Evolutionary conservation across 2,329 filamentous ascomycete genomes (phyloP).

Genomic region (Trichoderma sp.): DNA sequence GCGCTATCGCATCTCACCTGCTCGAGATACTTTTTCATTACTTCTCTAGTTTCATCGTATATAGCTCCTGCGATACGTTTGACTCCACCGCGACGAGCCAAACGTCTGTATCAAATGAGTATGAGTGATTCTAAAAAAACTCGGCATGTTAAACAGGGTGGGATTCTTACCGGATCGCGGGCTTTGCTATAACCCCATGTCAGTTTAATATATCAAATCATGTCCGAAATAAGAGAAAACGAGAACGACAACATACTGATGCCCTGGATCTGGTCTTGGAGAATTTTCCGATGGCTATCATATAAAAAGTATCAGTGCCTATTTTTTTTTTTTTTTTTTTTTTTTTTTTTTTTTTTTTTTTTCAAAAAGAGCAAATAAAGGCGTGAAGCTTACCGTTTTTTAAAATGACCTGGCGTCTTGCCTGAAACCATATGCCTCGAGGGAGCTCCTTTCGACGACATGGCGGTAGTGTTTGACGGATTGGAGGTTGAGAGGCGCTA

Average conservation of each 20-base stretch:
- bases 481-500: not conserved
- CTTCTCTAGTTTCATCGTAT: conserved; percentile 63
- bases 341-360: no score
- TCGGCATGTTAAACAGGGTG: not conserved
- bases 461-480: not conserved
- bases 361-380: not conserved
- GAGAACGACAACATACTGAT: conserved; percentile 50
- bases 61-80: conserved; percentile 70
- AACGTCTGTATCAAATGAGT: conserved; percentile 52
- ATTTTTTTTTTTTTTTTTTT: no score
- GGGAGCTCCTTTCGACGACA: not conserved
- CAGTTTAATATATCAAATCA: not conserved
- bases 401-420: not conserved
- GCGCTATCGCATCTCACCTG: conserved; percentile 42
- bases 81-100: conserved; percentile 76
- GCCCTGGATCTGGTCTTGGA: conserved; percentile 45
- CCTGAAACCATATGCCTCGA: not conserved
- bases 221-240: not conserved
- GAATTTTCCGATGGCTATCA: not conserved
- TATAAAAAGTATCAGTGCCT: not conserved
- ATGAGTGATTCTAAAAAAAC: not conserved
- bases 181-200: conserved; percentile 50
- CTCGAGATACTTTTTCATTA: conserved; percentile 55
- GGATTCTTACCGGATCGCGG: conserved; percentile 56
- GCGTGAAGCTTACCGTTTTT: not conserved